These are phyloP conservation scores for Penicillium chermesinum DNA, from an alignment of 495 filamentous ascomycete species.

Conservation along the genomic window DNA sequence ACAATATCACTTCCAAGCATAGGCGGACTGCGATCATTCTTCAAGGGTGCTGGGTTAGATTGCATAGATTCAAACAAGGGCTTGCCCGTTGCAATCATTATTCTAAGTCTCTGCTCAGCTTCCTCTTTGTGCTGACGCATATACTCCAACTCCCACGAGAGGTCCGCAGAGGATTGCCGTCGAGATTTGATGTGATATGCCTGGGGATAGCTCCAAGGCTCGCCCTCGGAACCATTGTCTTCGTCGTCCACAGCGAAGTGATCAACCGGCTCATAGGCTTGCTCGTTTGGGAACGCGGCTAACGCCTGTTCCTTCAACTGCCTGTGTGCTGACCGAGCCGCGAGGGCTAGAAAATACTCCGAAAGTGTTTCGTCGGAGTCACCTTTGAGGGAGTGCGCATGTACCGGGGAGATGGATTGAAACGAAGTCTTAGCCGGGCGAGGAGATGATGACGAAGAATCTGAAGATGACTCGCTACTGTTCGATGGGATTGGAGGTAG, in stretches of 20 bases:
- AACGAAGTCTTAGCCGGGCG: slow-evolving; percentile 36
- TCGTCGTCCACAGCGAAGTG: slow-evolving; percentile 55
- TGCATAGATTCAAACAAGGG: slow-evolving; percentile 23
- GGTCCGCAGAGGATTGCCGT: slow-evolving; percentile 43
- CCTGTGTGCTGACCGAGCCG: slow-evolving; percentile 68
- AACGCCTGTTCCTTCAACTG: slow-evolving; percentile 65
- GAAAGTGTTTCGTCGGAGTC: slow-evolving; percentile 67
- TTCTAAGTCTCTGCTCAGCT: slow-evolving; percentile 33
- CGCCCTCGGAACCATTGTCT: slow-evolving; percentile 40
- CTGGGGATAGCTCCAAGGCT: slow-evolving; percentile 33
- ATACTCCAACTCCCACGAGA: slow-evolving; percentile 47
- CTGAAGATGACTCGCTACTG: slow-evolving; percentile 44
- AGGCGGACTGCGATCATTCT: slow-evolving; percentile 58
- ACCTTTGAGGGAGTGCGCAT: slow-evolving; percentile 32
- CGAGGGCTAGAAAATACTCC: slow-evolving; percentile 69
- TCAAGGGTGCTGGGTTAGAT: slow-evolving; percentile 48
- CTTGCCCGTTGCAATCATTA: slow-evolving; percentile 20
- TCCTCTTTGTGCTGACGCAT: slow-evolving; percentile 48
- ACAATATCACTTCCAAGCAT: slow-evolving; percentile 76
- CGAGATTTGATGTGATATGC: slow-evolving; percentile 28
- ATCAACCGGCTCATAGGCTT: slow-evolving; percentile 56
- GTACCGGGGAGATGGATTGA: slow-evolving; percentile 18
- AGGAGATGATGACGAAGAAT: slow-evolving; percentile 44
- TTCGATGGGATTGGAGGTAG: slow-evolving; percentile 51
- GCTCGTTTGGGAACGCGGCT: slow-evolving; percentile 64